Evolutionary conservation across 75 land plant species (phyloP).

Genomic region (Isoetes taiwanensis): DNA sequence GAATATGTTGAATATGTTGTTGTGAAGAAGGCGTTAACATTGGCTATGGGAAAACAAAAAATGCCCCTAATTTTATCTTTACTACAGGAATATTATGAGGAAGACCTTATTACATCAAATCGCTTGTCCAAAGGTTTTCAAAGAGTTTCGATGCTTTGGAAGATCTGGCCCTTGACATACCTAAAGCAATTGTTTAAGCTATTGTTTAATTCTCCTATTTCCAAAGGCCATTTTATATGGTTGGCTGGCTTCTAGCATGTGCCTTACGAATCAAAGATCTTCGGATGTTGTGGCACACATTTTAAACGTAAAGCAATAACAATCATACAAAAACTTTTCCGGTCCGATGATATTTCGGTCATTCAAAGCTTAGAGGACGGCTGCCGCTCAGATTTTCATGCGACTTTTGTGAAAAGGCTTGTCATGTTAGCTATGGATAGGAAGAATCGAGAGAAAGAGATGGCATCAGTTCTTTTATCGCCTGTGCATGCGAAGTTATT

Average conservation of each 20-base stretch:
- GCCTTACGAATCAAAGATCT: conserved; percentile 14
- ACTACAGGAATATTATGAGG: conserved; percentile 63
- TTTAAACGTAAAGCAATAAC: conserved; percentile 13
- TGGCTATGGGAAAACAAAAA: conserved; percentile 56
- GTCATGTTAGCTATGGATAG: conserved; percentile 44
- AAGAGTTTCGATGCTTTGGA: conserved; percentile 56
- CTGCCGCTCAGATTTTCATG: conserved; percentile 9
- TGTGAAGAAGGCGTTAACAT: conserved; percentile 64
- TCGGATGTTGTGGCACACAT: no score
- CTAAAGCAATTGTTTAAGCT: conserved; percentile 51
- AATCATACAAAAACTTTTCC: conserved; percentile 38
- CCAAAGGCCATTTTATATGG: conserved; percentile 64
- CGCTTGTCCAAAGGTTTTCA: conserved; percentile 79
- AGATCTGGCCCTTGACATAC: conserved; percentile 75
- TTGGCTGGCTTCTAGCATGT: conserved; percentile 49
- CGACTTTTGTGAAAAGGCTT: conserved; percentile 41
- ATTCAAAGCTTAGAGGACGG: conserved; percentile 26
- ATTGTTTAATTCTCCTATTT: no score
- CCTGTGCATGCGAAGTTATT: conserved; percentile 30
- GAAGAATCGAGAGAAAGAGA: conserved; percentile 45
- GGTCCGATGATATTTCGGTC: conserved; percentile 29
- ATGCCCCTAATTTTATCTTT: conserved; percentile 43
- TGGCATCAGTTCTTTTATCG: conserved; percentile 35
- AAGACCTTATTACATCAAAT: conserved; percentile 77
- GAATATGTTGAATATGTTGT: conserved; percentile 96